A percentile compares a stretch with the other conserved stretches of the same genome.
Conservation (phyloP, 1,139 yeast genomes). For the Candida albicans region DNA sequence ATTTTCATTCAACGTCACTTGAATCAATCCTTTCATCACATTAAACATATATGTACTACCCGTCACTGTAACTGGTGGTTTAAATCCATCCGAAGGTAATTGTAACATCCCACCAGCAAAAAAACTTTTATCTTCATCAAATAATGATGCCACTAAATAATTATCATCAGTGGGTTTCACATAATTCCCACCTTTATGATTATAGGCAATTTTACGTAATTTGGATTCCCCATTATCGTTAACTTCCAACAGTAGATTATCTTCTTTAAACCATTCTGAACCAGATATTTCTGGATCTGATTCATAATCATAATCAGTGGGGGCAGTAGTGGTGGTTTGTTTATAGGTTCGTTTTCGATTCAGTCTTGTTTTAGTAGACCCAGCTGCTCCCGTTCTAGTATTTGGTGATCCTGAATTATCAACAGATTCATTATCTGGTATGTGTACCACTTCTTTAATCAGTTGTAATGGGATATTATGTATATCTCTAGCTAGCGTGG, state of each 20-base stretch:
- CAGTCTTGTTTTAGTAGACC: conserved; percentile 13
- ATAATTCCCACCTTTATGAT: conserved; percentile 58
- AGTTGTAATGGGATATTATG: conserved; percentile 53
- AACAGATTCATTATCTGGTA: conserved; percentile 28
- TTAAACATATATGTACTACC: conserved; percentile 73
- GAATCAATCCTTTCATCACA: conserved; percentile 68
- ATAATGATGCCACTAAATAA: conserved; percentile 65
- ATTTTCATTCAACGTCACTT: conserved; percentile 62
- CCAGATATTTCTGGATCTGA: conserved; percentile 48
- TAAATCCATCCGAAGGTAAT: conserved; percentile 64
- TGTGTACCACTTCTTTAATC: conserved; percentile 57
- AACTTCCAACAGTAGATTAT: conserved; percentile 49
- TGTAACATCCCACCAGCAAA: conserved; percentile 78
- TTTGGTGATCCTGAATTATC: not conserved
- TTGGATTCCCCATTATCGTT: conserved; percentile 42
- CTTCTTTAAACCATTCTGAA: conserved; percentile 57
- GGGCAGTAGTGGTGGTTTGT: conserved; percentile 5
- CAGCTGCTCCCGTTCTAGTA: conserved; percentile 6
- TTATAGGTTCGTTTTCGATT: conserved; percentile 16
- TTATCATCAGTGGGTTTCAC: conserved; percentile 49
- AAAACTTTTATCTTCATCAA: conserved; percentile 63
- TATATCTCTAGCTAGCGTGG: conserved; percentile 35
- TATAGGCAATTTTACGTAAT: conserved; percentile 63
- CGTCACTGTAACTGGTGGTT: conserved; percentile 62
- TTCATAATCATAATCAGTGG: conserved; percentile 31